These are phyloP conservation scores for Acanthamoeba quina DNA, from an alignment of 208 protist genomes.

Conservation along the genomic window DNA sequence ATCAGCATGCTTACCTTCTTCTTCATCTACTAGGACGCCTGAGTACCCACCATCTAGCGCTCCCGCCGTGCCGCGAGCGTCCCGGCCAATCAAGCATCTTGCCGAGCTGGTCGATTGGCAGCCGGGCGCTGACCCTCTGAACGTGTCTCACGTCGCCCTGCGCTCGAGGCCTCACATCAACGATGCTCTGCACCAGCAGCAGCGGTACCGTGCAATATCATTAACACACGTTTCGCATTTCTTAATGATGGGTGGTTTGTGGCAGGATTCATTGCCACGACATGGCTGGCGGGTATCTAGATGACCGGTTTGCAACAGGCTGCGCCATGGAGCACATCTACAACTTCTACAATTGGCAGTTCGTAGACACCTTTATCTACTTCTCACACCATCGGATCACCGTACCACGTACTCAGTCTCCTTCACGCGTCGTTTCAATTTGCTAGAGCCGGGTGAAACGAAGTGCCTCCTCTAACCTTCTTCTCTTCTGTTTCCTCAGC, in stretches of 20 bases:
- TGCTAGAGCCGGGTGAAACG: too few relatives aligned
- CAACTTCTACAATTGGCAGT: conserved; percentile 90
- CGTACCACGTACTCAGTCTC: conserved; percentile 86
- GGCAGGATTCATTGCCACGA: conserved; percentile 72
- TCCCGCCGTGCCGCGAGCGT: background rate
- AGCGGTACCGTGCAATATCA: background rate
- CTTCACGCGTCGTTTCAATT: background rate
- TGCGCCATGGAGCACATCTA: conserved; percentile 79
- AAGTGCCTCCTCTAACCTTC: conserved; percentile 8
- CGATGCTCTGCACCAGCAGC: background rate
- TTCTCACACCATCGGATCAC: conserved; percentile 92
- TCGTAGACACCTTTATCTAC: conserved; percentile 92
- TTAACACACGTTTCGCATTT: background rate
- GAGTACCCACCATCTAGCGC: background rate
- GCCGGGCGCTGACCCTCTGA: conserved; percentile 19
- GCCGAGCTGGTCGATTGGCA: conserved; percentile 42
- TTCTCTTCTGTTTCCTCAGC: conserved; percentile 53
- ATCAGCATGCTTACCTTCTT: too few relatives aligned
- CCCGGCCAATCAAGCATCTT: conserved; percentile 13
- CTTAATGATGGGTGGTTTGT: background rate
- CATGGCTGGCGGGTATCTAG: conserved; percentile 72
- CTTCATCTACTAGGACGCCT: background rate
- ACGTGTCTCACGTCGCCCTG: background rate
- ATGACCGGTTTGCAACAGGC: conserved; percentile 40
- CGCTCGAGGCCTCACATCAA: background rate